These are phyloP conservation scores for Dendrothele bispora DNA, from an alignment of 768 basidiomycete genomes.

Conservation along the genomic window DNA sequence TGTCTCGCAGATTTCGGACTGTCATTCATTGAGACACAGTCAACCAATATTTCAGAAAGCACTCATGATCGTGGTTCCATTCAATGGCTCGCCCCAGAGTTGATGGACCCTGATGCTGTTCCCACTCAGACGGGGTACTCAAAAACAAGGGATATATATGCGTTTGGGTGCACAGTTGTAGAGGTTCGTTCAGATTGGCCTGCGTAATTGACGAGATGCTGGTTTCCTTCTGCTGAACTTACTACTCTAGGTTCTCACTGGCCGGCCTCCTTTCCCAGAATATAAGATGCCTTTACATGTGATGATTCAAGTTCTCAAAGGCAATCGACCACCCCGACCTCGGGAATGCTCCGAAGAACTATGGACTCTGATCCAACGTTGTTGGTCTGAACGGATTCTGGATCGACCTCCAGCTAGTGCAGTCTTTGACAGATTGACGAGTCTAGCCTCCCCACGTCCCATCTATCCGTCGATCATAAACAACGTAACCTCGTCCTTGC, in stretches of 20 bases:
- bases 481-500: no score
- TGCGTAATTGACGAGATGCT: neutral
- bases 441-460: no score
- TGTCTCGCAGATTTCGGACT: conserved; percentile 33
- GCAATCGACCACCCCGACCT: conserved; percentile 9
- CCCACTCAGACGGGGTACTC: neutral
- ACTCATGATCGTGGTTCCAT: conserved; percentile 9
- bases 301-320: conserved; percentile 5
- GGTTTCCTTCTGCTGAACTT: neutral
- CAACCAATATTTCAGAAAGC: neutral
- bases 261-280: conserved; percentile 8
- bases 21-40: neutral
- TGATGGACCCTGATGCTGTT: conserved; percentile 1
- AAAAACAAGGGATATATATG: conserved; percentile 16
- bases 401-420: neutral
- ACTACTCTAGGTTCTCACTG: conserved; percentile 11
- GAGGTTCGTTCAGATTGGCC: conserved; percentile 4
- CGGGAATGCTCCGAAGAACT: neutral
- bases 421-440: no score
- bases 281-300: conserved; percentile 1
- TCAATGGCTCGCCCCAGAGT: conserved; percentile 13
- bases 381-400: conserved; percentile 7
- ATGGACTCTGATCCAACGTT: neutral
- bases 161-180: conserved; percentile 8
- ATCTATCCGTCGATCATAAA: no score